phyloP scores from a whole-genome alignment of 306 rosid genomes.

The Oxytropis ochrocephala region DNA sequence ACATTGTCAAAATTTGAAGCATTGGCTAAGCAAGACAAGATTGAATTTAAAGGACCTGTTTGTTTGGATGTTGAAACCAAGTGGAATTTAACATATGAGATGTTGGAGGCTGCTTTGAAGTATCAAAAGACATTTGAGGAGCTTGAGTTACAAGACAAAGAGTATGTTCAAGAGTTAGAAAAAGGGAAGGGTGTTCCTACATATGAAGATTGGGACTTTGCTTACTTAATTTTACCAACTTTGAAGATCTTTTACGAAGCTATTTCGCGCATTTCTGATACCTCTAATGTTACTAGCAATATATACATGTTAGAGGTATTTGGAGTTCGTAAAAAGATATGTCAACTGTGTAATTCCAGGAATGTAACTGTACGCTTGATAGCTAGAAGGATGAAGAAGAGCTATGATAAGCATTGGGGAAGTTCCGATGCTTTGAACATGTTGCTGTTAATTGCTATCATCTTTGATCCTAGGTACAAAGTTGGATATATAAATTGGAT shows the following conservation, averaged over 20 bases:
- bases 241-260: background rate
- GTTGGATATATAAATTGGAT: background rate
- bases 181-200: background rate
- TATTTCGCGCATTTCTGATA: background rate
- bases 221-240: background rate
- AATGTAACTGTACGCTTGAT: background rate
- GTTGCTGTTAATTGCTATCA: background rate
- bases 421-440: background rate
- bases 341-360: background rate
- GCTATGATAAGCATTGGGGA: background rate
- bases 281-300: background rate
- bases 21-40: background rate
- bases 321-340: background rate
- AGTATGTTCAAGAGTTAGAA: background rate
- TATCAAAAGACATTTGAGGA: background rate
- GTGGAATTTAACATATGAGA: background rate
- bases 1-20: background rate
- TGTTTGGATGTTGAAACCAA: background rate
- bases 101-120: background rate
- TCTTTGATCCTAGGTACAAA: background rate
- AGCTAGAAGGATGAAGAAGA: background rate
- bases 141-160: background rate
- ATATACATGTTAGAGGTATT: conserved; percentile 3
- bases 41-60: background rate
- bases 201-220: background rate